Evolutionary conservation across 1,284 basidiomycete species (phyloP).

Genomic region (Tilletia horrida): DNA sequence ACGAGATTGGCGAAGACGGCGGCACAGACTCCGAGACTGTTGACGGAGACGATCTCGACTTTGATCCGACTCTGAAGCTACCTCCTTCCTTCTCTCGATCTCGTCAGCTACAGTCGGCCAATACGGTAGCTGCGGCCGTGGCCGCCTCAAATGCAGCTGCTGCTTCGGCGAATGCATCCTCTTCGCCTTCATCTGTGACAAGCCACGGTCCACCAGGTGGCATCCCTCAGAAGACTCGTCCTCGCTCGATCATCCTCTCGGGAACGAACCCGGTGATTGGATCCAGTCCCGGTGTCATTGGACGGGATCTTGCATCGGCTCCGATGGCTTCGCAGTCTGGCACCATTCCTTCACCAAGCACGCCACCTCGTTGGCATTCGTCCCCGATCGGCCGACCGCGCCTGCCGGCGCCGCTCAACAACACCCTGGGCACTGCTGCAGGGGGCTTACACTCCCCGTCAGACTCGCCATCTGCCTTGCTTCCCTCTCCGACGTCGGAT

Average conservation of each 20-base stretch:
- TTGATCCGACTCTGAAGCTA: conserved; percentile 15
- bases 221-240: background rate
- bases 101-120: background rate
- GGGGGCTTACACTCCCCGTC: background rate
- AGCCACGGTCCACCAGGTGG: background rate
- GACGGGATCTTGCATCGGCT: background rate
- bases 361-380: background rate
- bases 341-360: background rate
- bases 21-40: conserved; percentile 11
- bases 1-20: background rate
- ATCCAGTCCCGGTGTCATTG: background rate
- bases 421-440: background rate
- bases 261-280: background rate
- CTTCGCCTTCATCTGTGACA: background rate
- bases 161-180: background rate
- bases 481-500: background rate
- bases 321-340: background rate
- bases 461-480: background rate
- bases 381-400: background rate
- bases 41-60: conserved; percentile 16
- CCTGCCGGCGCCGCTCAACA: background rate
- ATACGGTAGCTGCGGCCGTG: background rate
- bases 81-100: conserved; percentile 13
- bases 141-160: background rate
- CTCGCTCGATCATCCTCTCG: conserved; percentile 4